phyloP scores from a whole-genome alignment of 768 basidiomycete genomes.

The Russula lepida region DNA sequence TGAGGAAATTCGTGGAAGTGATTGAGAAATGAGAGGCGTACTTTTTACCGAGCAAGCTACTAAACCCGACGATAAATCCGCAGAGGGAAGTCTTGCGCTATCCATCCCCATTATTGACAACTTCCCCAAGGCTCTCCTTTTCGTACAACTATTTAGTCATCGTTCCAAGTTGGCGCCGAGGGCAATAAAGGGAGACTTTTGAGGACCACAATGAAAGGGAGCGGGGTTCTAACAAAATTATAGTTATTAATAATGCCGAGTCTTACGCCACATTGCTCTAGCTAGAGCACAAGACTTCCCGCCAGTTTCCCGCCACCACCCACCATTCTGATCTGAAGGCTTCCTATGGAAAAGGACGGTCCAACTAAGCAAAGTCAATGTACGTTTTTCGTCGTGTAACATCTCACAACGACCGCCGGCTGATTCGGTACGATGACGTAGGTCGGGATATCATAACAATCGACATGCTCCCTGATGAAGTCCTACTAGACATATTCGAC shows the following conservation, averaged over 20 bases:
- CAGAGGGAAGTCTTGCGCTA: constrained; percentile 64
- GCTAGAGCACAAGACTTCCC: no score
- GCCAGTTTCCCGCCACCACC: no score
- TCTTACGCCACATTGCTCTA: no score
- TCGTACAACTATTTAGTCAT: neutral
- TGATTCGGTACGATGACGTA: no score
- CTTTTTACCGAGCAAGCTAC: constrained; percentile 89
- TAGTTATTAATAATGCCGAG: no score
- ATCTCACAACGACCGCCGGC: no score
- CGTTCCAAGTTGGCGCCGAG: neutral
- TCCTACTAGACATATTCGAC: neutral
- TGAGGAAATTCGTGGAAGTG: neutral
- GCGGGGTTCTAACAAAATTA: no score
- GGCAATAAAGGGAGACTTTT: constrained; percentile 49
- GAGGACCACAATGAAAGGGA: constrained; percentile 90
- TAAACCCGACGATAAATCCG: constrained; percentile 69
- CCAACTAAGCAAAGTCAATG: no score
- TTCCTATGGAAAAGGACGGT: no score
- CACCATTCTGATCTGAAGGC: no score
- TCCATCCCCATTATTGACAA: constrained; percentile 97
- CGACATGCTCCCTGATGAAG: neutral
- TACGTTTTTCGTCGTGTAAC: no score
- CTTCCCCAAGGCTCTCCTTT: constrained; percentile 85
- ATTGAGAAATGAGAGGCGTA: constrained; percentile 29
- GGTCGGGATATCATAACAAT: neutral